Percentiles rank a stretch among this genome's conserved stretches.
These are phyloP conservation scores for Trichoderma endophyticum DNA, from an alignment of 2,329 filamentous ascomycete species.

Conservation along the genomic window DNA sequence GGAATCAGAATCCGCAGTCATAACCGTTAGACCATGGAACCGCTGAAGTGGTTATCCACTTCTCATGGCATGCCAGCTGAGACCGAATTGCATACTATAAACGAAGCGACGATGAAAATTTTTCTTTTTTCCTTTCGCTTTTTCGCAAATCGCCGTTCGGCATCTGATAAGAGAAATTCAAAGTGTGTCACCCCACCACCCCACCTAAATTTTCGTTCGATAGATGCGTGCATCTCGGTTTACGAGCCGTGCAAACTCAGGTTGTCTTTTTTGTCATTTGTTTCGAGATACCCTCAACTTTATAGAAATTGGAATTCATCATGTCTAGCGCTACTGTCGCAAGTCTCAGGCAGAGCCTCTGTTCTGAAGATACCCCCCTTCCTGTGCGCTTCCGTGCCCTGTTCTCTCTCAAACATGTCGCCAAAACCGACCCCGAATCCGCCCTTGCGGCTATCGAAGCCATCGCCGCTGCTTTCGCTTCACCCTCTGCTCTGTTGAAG, in stretches of 20 bases:
- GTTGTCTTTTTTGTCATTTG: background rate
- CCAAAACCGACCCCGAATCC: conserved; percentile 62
- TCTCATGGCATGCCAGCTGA: conserved; percentile 22
- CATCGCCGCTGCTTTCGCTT: conserved; percentile 82
- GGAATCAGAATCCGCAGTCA: conserved; percentile 39
- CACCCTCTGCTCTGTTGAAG: conserved; percentile 86
- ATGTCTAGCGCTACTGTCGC: conserved; percentile 48
- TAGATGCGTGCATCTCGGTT: conserved; percentile 5
- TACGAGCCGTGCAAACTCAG: background rate
- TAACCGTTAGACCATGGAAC: conserved; percentile 39
- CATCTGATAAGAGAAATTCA: conserved; percentile 13
- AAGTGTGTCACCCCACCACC: conserved; percentile 23
- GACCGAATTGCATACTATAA: background rate
- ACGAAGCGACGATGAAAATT: background rate
- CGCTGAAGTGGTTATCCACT: conserved; percentile 27
- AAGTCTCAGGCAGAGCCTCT: conserved; percentile 70
- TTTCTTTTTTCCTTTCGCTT: background rate
- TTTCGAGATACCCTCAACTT: conserved; percentile 3
- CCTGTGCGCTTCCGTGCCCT: conserved; percentile 91
- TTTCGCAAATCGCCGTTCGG: conserved; percentile 4
- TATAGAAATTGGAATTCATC: background rate
- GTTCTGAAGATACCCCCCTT: conserved; percentile 76
- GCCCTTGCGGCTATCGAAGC: conserved; percentile 61
- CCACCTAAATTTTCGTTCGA: conserved; percentile 37
- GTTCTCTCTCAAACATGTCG: conserved; percentile 95